A percentile compares a stretch with the other conserved stretches of the same genome.
Conservation (phyloP, 805 yeast genomes). For the Ogataea populi-albae region DNA sequence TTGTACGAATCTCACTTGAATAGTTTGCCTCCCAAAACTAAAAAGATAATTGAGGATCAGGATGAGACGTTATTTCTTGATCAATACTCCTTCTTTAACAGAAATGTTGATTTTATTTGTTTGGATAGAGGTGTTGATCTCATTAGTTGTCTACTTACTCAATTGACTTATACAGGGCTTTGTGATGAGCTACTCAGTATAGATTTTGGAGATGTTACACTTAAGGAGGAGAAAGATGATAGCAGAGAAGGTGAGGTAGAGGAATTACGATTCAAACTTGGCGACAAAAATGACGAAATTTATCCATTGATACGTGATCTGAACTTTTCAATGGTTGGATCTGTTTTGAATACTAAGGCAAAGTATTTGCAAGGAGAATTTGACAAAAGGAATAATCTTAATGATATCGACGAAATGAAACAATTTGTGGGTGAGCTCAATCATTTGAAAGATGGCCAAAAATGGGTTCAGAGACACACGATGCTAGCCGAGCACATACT, state of each 20-base stretch:
- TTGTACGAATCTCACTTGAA: slow-evolving; percentile 29
- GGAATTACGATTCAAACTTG: slow-evolving; percentile 19
- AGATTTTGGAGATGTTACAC: slow-evolving; percentile 36
- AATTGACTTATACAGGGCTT: slow-evolving; percentile 78
- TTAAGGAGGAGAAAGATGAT: slow-evolving; percentile 16
- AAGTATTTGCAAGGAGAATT: slow-evolving; percentile 65
- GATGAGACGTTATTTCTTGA: slow-evolving; percentile 35
- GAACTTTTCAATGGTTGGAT: slow-evolving; percentile 81
- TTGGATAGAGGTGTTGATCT: slow-evolving; percentile 77
- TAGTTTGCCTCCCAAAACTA: slow-evolving; percentile 33
- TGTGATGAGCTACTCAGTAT: slow-evolving; percentile 68
- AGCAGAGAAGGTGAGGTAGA: slow-evolving; percentile 4
- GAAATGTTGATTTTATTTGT: slow-evolving; percentile 68
- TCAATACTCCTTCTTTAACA: slow-evolving; percentile 32
- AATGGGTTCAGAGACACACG: slow-evolving; percentile 69
- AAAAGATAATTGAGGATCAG: slow-evolving; percentile 30
- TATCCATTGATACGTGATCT: slow-evolving; percentile 53
- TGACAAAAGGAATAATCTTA: slow-evolving; percentile 55
- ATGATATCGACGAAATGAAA: slow-evolving; percentile 63
- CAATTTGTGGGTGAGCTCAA: slow-evolving; percentile 69
- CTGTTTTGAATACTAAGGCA: slow-evolving; percentile 66
- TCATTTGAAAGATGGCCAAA: slow-evolving; percentile 63
- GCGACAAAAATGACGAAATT: slow-evolving; percentile 44
- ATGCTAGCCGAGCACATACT: slow-evolving; percentile 65
- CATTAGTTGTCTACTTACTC: slow-evolving; percentile 67